Percentiles rank a stretch among this genome's conserved stretches.
These are phyloP conservation scores for Stellera chamaejasme DNA, from an alignment of 345 rosid species.

Conservation along the genomic window DNA sequence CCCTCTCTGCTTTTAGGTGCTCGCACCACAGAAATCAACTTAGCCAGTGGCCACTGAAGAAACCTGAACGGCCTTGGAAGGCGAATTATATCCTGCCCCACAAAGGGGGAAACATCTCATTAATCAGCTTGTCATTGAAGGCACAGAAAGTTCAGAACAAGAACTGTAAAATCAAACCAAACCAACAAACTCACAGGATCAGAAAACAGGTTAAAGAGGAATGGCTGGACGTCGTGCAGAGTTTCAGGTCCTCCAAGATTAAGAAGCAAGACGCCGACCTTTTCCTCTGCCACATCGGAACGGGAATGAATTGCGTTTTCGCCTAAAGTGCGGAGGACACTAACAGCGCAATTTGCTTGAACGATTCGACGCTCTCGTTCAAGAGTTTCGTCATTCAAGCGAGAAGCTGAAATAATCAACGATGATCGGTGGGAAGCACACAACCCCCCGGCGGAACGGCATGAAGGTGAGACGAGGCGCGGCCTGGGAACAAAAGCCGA, in stretches of 20 bases:
- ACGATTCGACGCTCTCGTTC: slow-evolving; percentile 18
- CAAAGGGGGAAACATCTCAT: background rate
- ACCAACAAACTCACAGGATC: slow-evolving; percentile 55
- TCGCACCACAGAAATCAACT: slow-evolving; percentile 70
- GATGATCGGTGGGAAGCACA: slow-evolving; percentile 11
- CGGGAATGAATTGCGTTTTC: slow-evolving; percentile 21
- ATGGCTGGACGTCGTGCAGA: slow-evolving; percentile 76
- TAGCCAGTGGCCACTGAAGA: slow-evolving; percentile 72
- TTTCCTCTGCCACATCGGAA: slow-evolving; percentile 43
- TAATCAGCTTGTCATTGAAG: background rate
- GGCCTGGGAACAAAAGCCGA: too few relatives aligned
- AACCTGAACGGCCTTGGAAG: slow-evolving; percentile 82
- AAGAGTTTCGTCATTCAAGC: slow-evolving; percentile 7
- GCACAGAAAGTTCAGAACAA: background rate
- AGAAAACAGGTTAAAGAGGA: slow-evolving; percentile 83
- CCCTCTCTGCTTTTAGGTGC: slow-evolving; percentile 95
- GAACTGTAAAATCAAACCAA: background rate
- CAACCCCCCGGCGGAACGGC: slow-evolving; percentile 14
- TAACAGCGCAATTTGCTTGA: slow-evolving; percentile 31
- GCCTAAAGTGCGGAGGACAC: slow-evolving; percentile 21
- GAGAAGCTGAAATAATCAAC: slow-evolving; percentile 10
- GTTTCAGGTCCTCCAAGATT: slow-evolving; percentile 94
- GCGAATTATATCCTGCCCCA: slow-evolving; percentile 73
- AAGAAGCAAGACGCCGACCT: slow-evolving; percentile 73
- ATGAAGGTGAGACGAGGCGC: slow-evolving; percentile 12